A percentile compares a stretch with the other conserved stretches of the same genome.
phyloP scores from a whole-genome alignment of 2,329 filamentous ascomycete species.

The Pseudopithomyces chartarum region DNA sequence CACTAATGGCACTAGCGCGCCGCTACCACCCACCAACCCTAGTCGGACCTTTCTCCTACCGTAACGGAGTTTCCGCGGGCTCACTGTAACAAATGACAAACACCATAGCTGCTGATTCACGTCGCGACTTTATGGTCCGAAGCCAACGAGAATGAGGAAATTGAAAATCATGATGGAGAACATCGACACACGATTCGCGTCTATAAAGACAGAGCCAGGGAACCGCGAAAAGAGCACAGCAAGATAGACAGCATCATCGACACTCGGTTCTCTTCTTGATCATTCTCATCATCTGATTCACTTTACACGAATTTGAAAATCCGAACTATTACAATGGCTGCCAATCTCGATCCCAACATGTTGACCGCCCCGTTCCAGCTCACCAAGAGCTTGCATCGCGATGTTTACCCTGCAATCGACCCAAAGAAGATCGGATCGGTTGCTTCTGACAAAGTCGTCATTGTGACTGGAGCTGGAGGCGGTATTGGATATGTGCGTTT shows the following conservation, averaged over 20 bases:
- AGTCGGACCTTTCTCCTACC: no score
- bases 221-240: background rate
- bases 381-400: constrained; percentile 24
- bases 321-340: constrained; percentile 7
- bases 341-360: constrained; percentile 14
- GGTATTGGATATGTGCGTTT: constrained; percentile 35
- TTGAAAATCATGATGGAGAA: background rate
- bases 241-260: background rate
- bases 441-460: constrained; percentile 24
- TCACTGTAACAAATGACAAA: background rate
- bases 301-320: background rate
- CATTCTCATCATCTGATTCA: background rate
- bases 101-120: background rate
- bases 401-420: constrained; percentile 24
- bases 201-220: background rate
- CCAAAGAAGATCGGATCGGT: constrained; percentile 13
- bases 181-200: background rate
- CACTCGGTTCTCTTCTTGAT: background rate
- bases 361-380: constrained; percentile 27
- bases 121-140: background rate
- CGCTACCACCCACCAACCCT: background rate
- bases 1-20: background rate
- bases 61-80: background rate
- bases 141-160: background rate
- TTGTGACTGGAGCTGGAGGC: constrained; percentile 29